Percentiles rank a stretch among this genome's conserved stretches.
Conservation (phyloP, 225 moss, liverwort and hornwort species). For the Thuidium tamariscinum region DNA sequence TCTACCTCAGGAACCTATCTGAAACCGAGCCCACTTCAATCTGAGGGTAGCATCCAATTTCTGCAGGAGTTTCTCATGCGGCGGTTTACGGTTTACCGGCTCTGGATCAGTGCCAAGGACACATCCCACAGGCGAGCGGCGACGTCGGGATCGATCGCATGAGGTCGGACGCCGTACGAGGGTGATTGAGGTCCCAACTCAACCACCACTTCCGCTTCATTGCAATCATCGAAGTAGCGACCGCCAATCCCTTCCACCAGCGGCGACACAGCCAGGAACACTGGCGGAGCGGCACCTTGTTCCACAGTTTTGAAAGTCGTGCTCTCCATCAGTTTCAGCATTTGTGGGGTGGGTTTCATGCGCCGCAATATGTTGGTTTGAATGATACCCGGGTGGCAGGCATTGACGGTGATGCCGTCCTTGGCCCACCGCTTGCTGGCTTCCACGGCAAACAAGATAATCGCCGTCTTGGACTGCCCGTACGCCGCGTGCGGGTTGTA, state of each 20-base stretch:
- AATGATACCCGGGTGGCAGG: not conserved
- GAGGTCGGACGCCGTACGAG: not conserved
- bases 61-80: not conserved
- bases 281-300: not conserved
- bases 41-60: not conserved
- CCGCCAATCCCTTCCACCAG: not conserved
- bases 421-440: not conserved
- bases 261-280: not conserved
- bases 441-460: not conserved
- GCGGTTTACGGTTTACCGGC: not conserved
- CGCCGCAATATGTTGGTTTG: not conserved
- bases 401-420: not conserved
- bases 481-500: not conserved
- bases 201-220: not conserved
- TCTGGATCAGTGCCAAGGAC: not conserved
- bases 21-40: not conserved
- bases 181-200: not conserved
- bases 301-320: not conserved
- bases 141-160: not conserved
- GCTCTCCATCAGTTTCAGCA: not conserved
- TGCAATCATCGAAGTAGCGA: not conserved
- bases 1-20: too few species aligned
- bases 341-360: not conserved
- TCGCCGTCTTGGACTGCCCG: not conserved
- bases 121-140: not conserved